phyloP scores from a whole-genome alignment of 148 eudicot genomes.

The Linanthus parryae region DNA sequence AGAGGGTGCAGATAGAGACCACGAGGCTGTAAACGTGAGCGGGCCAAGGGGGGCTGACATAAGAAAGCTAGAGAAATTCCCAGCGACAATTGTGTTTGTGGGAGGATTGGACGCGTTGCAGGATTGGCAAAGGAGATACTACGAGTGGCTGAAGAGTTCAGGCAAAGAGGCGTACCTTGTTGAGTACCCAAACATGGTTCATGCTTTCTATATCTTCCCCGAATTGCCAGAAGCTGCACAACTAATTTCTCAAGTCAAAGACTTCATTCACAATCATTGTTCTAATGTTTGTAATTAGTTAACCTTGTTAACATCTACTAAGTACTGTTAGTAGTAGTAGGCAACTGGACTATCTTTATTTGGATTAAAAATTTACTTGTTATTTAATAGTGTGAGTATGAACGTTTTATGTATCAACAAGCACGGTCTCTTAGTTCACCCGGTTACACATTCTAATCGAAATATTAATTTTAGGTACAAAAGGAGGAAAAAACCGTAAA shows the following conservation, averaged over 20 bases:
- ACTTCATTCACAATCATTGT: too few relatives aligned
- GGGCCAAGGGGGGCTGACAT: constrained; percentile 47
- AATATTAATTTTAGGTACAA: too few relatives aligned
- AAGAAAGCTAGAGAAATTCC: constrained; percentile 22
- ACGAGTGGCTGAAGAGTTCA: constrained; percentile 17
- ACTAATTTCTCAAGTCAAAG: constrained; percentile 13
- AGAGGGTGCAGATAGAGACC: constrained; percentile 28
- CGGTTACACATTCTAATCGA: too few relatives aligned
- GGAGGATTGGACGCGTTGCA: constrained; percentile 29
- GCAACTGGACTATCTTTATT: too few relatives aligned
- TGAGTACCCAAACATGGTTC: constrained; percentile 31
- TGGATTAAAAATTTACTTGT: too few relatives aligned
- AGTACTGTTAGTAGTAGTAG: too few relatives aligned
- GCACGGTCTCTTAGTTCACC: too few relatives aligned
- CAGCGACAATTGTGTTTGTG: constrained; percentile 21
- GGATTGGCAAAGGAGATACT: constrained; percentile 37
- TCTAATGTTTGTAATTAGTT: too few relatives aligned
- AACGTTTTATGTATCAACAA: too few relatives aligned
- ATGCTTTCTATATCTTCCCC: constrained; percentile 28
- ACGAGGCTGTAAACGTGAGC: constrained; percentile 49
- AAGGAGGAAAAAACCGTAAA: too few relatives aligned
- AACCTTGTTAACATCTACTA: too few relatives aligned
- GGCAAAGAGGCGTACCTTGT: constrained; percentile 19
- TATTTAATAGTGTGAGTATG: too few relatives aligned
- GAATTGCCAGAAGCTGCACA: constrained; percentile 18